Percentiles rank a stretch among this genome's conserved stretches.
phyloP scores from a whole-genome alignment of 2,329 filamentous ascomycete genomes.

The Hawksworthiomyces lignivorus region DNA sequence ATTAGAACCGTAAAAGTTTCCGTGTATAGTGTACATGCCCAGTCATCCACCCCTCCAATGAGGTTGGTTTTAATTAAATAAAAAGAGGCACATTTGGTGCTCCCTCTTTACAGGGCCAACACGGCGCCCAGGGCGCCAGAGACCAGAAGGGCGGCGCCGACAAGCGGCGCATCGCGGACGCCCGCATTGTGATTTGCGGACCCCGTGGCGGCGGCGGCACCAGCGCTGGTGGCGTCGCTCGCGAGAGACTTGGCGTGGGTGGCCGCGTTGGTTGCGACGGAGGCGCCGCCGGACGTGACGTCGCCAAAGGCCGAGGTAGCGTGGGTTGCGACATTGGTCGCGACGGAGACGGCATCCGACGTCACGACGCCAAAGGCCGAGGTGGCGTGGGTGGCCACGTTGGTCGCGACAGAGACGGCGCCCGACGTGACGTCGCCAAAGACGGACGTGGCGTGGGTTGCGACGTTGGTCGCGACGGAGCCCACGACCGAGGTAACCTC shows the following conservation, averaged over 20 bases:
- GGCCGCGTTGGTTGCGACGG: background rate
- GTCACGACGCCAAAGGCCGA: background rate
- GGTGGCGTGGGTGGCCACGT: background rate
- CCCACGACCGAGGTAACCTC: background rate
- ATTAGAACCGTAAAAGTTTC: no score
- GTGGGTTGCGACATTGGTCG: background rate
- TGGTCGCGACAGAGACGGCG: background rate
- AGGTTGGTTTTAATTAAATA: no score
- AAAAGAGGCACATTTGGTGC: no score
- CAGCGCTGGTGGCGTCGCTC: background rate
- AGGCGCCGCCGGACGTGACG: background rate
- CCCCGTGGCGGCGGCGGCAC: background rate
- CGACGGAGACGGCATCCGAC: background rate
- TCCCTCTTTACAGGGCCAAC: background rate
- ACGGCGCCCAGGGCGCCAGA: background rate
- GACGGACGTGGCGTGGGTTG: background rate
- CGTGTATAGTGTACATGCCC: no score
- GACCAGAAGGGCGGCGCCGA: background rate
- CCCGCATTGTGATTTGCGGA: background rate
- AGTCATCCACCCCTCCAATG: no score
- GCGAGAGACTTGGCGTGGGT: background rate
- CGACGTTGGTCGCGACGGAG: background rate
- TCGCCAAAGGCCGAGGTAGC: slow-evolving; percentile 1
- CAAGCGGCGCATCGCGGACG: background rate
- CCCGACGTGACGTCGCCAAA: no score